Evolutionary conservation across 2,329 filamentous ascomycete species (phyloP).

Genomic region (Fusarium sp.): DNA sequence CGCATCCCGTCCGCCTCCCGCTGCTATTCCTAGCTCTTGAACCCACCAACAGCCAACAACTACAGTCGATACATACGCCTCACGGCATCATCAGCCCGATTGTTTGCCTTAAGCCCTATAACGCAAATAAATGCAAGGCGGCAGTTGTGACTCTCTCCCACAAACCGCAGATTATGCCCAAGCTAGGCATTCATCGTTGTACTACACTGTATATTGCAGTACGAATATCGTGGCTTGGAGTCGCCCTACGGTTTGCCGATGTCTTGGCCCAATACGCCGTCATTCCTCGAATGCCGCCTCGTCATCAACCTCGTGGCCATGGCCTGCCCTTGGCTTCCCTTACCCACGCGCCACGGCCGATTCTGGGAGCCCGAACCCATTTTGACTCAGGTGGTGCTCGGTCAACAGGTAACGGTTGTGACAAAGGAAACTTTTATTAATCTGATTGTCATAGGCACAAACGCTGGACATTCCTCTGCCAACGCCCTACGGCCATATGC

Average conservation of each 20-base stretch:
- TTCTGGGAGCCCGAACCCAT: constrained; percentile 18
- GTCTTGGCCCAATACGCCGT: constrained; percentile 30
- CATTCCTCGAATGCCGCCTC: constrained; percentile 40
- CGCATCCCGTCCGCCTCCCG: constrained; percentile 38
- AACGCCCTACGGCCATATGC: constrained; percentile 11
- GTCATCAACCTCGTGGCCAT: constrained; percentile 41
- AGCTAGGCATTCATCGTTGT: constrained; percentile 6
- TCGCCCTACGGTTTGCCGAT: constrained; percentile 16
- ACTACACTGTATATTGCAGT: background rate
- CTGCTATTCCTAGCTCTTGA: constrained; percentile 36
- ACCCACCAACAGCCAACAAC: constrained; percentile 33
- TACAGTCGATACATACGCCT: background rate
- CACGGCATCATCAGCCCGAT: constrained; percentile 7
- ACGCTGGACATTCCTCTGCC: background rate
- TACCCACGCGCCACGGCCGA: constrained; percentile 39
- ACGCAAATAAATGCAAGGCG: constrained; percentile 21
- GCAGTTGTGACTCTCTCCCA: constrained; percentile 19
- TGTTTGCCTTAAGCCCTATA: constrained; percentile 34
- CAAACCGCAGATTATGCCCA: constrained; percentile 5
- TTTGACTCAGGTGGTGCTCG: constrained; percentile 6
- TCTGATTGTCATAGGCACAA: constrained; percentile 8
- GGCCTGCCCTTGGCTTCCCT: constrained; percentile 39
- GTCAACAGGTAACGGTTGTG: constrained; percentile 23
- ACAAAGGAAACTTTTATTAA: constrained; percentile 14
- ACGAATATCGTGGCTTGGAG: constrained; percentile 33